Evolutionary conservation across 1,284 basidiomycete species (phyloP), one percentile per base, ranked within the genome.

Genomic region (Sphaerobolus stellatus): DNA sequence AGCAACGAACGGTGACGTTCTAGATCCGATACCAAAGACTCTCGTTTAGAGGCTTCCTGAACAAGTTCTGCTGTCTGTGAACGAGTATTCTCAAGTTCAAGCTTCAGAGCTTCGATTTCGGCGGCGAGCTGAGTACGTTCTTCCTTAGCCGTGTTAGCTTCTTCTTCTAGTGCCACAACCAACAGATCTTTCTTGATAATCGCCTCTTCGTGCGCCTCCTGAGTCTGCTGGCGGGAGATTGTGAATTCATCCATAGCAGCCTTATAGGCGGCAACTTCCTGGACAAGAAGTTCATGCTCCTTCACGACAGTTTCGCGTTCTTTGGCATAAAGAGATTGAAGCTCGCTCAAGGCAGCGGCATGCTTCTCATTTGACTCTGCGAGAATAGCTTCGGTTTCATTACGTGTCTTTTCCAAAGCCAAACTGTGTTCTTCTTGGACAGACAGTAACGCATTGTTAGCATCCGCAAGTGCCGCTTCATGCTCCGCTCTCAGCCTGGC

Each of bases 1-100:
- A 94, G 76, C 44, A 83, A 74, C 16, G 83, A 84, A 36, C 88
- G 86, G 67, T 91, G 86, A 36, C 77, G 80, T 60, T 92, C 89
- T 27, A 94, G 74, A 64, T 94, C 89, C 25, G 79, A 75, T 9
- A 81, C 79, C 41, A 90, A 75, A 13, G 85, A 84, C 61, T 89
- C 81, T 25, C 83, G 84, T 60, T 88, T 85, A 4, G 86, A 88
- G 22, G 82, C 83, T 62, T 91, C 85, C 62, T 86, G 79, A 43
- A 82, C 71, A n/a, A 88, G 77, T 60, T 76, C 78, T 2, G 76
- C 75, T 62, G 87, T 84, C 63, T 87, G 82, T 13, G 65, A 70
- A 25, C 75, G 79, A 43, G 80, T 82, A 59, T 70, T 72, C 46
- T 81, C 76, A 20, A 92, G 75, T 62, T 88, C 83, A n/a, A 71